Evolutionary conservation across 1,139 yeast genomes (phyloP).

Genomic region (Suhomyces panamericanus): DNA sequence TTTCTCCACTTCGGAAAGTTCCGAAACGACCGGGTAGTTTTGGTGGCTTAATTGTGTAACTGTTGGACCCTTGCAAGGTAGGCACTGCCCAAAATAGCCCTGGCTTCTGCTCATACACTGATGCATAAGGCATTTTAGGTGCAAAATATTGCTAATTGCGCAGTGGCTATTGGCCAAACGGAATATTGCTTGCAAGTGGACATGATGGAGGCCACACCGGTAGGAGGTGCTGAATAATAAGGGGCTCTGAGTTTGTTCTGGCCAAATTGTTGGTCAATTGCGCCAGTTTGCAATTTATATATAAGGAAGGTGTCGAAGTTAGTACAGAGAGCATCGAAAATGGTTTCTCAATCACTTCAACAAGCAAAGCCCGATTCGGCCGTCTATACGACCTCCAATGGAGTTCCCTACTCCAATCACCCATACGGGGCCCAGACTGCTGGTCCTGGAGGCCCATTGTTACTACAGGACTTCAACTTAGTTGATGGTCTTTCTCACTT

Average conservation of each 20-base stretch:
- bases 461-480: slow-evolving; percentile 57
- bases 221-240: neutral
- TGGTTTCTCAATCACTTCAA: slow-evolving; percentile 22
- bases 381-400: slow-evolving; percentile 31
- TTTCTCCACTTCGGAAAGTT: too few relatives aligned
- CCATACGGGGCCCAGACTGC: slow-evolving; percentile 32
- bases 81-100: too few relatives aligned
- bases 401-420: slow-evolving; percentile 27
- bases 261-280: neutral
- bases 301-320: neutral
- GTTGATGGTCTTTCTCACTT: slow-evolving; percentile 60
- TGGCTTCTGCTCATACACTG: neutral
- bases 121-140: neutral
- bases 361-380: slow-evolving; percentile 20
- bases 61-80: too few relatives aligned
- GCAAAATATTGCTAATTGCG: slow-evolving; percentile 5
- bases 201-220: neutral
- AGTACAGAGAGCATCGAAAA: too few relatives aligned
- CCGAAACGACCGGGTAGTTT: too few relatives aligned
- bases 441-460: slow-evolving; percentile 52
- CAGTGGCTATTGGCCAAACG: slow-evolving; percentile 4
- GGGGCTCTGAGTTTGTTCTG: too few relatives aligned
- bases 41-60: too few relatives aligned
- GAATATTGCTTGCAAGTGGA: neutral
- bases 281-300: neutral